Conservation (phyloP, 768 basidiomycete species). For the Agaricus blazei region DNA sequence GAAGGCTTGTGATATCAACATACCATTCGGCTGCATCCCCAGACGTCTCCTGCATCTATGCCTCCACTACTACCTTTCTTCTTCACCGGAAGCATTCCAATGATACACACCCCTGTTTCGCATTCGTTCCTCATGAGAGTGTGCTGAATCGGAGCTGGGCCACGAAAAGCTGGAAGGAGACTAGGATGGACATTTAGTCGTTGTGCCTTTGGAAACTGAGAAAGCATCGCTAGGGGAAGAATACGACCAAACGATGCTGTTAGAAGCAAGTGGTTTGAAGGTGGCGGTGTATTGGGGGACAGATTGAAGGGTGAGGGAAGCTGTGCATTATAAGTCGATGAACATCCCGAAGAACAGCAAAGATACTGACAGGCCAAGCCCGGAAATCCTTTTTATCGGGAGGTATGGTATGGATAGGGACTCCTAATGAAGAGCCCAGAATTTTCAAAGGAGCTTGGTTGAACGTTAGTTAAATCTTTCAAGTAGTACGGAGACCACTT, state of each 20-base stretch:
- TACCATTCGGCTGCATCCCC: slow-evolving; percentile 52
- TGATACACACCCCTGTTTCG: slow-evolving; percentile 77
- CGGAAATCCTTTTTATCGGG: slow-evolving; percentile 53
- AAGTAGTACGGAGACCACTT: slow-evolving; percentile 15
- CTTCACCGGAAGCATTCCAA: slow-evolving; percentile 52
- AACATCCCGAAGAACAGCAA: neutral
- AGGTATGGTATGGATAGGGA: slow-evolving; percentile 63
- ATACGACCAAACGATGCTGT: slow-evolving; percentile 93
- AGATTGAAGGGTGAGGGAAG: slow-evolving; percentile 35
- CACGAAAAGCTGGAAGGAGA: slow-evolving; percentile 80
- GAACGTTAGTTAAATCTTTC: neutral
- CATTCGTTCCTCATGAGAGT: slow-evolving; percentile 62
- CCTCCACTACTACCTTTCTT: slow-evolving; percentile 36
- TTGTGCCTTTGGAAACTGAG: slow-evolving; percentile 50
- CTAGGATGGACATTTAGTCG: slow-evolving; percentile 90
- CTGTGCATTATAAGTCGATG: slow-evolving; percentile 14
- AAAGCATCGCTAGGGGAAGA: slow-evolving; percentile 56
- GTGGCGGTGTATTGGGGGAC: slow-evolving; percentile 19
- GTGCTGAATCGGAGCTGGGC: slow-evolving; percentile 87
- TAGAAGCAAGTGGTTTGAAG: slow-evolving; percentile 54
- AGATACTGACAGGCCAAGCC: slow-evolving; percentile 52
- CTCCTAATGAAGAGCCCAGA: slow-evolving; percentile 44
- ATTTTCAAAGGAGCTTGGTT: slow-evolving; percentile 64
- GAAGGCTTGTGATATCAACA: slow-evolving; percentile 17
- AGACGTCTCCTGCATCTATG: slow-evolving; percentile 76